Percentiles rank a stretch among this genome's conserved stretches.
phyloP scores from a whole-genome alignment of 2,329 filamentous ascomycete species.

The Alternaria metachromatica region DNA sequence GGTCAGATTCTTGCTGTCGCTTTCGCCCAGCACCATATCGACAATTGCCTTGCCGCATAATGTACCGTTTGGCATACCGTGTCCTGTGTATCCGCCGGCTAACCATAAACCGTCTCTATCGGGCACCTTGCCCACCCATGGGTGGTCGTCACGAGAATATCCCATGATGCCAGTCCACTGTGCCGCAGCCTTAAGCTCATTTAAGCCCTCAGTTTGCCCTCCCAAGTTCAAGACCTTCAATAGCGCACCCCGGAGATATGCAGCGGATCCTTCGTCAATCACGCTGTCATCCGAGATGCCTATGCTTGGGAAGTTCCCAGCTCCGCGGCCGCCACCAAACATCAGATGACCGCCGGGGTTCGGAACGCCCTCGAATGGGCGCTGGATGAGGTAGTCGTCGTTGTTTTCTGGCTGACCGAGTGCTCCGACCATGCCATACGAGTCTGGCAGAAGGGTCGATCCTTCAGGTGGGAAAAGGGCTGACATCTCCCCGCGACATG shows the following conservation, averaged over 20 bases:
- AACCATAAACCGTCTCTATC: conserved; percentile 65
- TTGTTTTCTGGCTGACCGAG: conserved; percentile 55
- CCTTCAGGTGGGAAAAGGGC: conserved; percentile 65
- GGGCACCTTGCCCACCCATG: conserved; percentile 76
- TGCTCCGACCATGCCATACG: conserved; percentile 69
- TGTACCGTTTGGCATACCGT: conserved; percentile 78
- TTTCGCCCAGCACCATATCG: conserved; percentile 60
- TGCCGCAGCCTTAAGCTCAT: conserved; percentile 56
- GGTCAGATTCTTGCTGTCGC: conserved; percentile 42
- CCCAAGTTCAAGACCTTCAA: conserved; percentile 46
- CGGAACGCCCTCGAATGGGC: conserved; percentile 57
- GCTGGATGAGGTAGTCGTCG: conserved; percentile 77
- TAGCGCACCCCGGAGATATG: conserved; percentile 60
- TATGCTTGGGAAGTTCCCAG: conserved; percentile 54
- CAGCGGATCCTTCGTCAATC: conserved; percentile 63
- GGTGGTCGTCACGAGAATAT: conserved; percentile 67
- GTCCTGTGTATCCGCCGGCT: conserved; percentile 71
- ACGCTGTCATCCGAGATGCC: conserved; percentile 66
- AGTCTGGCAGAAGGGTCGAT: conserved; percentile 58
- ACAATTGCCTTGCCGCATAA: conserved; percentile 70
- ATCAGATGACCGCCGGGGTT: conserved; percentile 65
- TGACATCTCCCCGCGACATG: conserved; percentile 76
- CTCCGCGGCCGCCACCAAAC: conserved; percentile 72
- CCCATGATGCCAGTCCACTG: conserved; percentile 85
- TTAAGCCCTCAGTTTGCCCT: conserved; percentile 43